Conservation (phyloP, 1,284 basidiomycete genomes). For the Heliocybe sulcata region DNA sequence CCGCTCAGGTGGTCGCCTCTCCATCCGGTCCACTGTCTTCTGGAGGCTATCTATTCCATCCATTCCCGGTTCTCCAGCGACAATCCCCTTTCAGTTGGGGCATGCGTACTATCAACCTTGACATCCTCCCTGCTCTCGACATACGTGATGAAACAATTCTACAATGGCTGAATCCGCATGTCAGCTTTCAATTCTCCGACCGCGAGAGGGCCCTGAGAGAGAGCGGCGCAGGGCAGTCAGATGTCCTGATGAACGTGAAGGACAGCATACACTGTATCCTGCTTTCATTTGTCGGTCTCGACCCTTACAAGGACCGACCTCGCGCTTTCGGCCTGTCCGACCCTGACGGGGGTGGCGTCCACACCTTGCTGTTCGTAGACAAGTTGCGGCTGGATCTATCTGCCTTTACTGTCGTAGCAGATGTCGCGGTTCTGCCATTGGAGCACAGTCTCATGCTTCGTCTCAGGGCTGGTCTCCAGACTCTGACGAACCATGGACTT, state of each 20-base stretch:
- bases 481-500: conserved; percentile 5
- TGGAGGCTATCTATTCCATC: not conserved
- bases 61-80: not conserved
- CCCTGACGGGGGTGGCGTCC: conserved; percentile 13
- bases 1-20: not conserved
- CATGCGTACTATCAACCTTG: not conserved
- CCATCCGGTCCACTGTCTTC: not conserved
- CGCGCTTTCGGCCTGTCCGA: conserved; percentile 24
- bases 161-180: conserved; percentile 24
- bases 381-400: conserved; percentile 35
- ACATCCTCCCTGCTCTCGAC: not conserved
- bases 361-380: conserved; percentile 32
- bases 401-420: conserved; percentile 35
- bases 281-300: conserved; percentile 2
- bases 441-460: conserved; percentile 12
- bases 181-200: conserved; percentile 24
- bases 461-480: conserved; percentile 3
- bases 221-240: conserved; percentile 5
- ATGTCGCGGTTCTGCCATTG: conserved; percentile 35
- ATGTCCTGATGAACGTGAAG: conserved; percentile 22
- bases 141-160: conserved; percentile 2
- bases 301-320: conserved; percentile 1
- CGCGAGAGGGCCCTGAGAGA: conserved; percentile 17
- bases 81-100: conserved; percentile 2
- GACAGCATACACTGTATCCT: conserved; percentile 25